phyloP scores from a whole-genome alignment of 768 basidiomycete species.

The Xerocomus brunneocitrinus region DNA sequence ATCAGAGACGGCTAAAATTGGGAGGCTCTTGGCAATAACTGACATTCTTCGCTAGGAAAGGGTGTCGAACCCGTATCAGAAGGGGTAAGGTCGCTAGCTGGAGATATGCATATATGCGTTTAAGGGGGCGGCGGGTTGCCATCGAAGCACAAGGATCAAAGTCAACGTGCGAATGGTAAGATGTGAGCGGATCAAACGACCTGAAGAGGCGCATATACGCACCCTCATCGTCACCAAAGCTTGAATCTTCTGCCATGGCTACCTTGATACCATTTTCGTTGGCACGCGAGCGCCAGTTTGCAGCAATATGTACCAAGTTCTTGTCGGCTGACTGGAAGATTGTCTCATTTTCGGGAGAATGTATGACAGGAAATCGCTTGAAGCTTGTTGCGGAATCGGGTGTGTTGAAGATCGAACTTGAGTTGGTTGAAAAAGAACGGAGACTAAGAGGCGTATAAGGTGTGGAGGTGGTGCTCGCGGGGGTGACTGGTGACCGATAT shows the following conservation, averaged over 20 bases:
- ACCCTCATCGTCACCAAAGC: slow-evolving; percentile 49
- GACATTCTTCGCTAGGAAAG: slow-evolving; percentile 50
- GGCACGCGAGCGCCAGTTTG: slow-evolving; percentile 69
- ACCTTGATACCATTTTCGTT: slow-evolving; percentile 71
- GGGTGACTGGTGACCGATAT: slow-evolving; percentile 56
- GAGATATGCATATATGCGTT: slow-evolving; percentile 38
- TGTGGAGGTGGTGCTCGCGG: slow-evolving; percentile 46
- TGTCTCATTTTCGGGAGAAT: slow-evolving; percentile 41
- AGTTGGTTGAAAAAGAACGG: slow-evolving; percentile 54
- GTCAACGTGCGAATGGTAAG: neutral
- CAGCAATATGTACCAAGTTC: slow-evolving; percentile 56
- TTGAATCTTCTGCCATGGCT: slow-evolving; percentile 36
- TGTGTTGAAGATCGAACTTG: slow-evolving; percentile 51
- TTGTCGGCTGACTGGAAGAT: slow-evolving; percentile 33
- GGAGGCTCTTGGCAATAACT: slow-evolving; percentile 17
- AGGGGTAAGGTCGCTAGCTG: slow-evolving; percentile 48
- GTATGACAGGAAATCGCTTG: slow-evolving; percentile 40
- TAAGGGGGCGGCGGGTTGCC: neutral
- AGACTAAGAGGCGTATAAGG: slow-evolving; percentile 70
- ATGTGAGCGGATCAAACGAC: slow-evolving; percentile 16
- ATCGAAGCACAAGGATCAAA: slow-evolving; percentile 9
- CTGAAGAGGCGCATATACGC: slow-evolving; percentile 22
- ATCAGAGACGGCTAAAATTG: slow-evolving; percentile 19
- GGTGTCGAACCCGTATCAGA: slow-evolving; percentile 47
- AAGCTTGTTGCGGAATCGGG: slow-evolving; percentile 40